Evolutionary conservation across 306 rosid genomes (phyloP), one percentile per base, ranked within the genome.

Genomic region (Neltuma alba): DNA sequence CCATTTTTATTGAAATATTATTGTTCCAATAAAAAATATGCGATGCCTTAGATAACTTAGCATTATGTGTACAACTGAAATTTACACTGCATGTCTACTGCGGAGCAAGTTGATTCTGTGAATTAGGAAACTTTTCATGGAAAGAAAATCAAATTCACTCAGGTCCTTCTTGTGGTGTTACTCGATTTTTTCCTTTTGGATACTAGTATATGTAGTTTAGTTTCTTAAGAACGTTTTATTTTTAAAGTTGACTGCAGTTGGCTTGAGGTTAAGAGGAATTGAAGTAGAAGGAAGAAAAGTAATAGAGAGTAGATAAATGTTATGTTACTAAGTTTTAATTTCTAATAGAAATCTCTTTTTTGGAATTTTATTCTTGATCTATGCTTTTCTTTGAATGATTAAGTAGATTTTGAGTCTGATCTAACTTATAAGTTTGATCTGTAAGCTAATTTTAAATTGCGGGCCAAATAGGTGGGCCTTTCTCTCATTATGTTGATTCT

Each of bases 291-390:
- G 33, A 30, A 37, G 9, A 37, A 37, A 28, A 9, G 61, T 33
- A 20, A 71, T 20, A 69, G n/a, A 57, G 33, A 80, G 66, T 54
- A 58, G n/a, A n/a, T n/a, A n/a, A n/a, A n/a, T n/a, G n/a, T n/a
- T n/a, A n/a, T n/a, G n/a, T n/a, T n/a, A n/a, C n/a, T n/a, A n/a
- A n/a, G n/a, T n/a, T n/a, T n/a, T n/a, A n/a, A n/a, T n/a, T n/a
- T n/a, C n/a, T n/a, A n/a, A n/a, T n/a, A n/a, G n/a, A n/a, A n/a
- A n/a, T n/a, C n/a, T n/a, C n/a, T n/a, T n/a, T n/a, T n/a, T n/a
- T n/a, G n/a, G n/a, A n/a, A n/a, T n/a, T 41, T n/a, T n/a, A n/a
- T n/a, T n/a, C n/a, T n/a, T n/a, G n/a, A n/a, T n/a, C n/a, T n/a
- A n/a, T n/a, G n/a, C n/a, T n/a, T n/a, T n/a, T n/a, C n/a, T n/a